A percentile compares a stretch with the other conserved stretches of the same genome.
Evolutionary conservation across 75 land plant genomes (phyloP).

Genomic region (Pinus taeda): DNA sequence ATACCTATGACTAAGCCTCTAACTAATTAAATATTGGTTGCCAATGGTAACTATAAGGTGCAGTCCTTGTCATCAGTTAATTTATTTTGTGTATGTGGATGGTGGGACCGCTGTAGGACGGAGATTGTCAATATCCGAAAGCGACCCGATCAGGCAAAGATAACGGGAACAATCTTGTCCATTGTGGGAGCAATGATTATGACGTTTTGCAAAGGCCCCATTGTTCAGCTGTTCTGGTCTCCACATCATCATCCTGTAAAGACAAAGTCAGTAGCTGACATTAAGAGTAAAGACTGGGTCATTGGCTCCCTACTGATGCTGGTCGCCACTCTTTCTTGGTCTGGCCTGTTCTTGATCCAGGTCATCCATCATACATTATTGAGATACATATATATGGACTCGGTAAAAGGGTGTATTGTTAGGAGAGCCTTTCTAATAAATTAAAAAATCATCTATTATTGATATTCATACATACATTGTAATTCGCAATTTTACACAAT

Average conservation of each 20-base stretch:
- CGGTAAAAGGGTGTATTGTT: too few species aligned
- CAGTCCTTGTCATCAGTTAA: too few species aligned
- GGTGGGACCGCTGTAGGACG: conserved; percentile 4
- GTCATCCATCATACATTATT: background rate
- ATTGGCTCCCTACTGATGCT: conserved; percentile 25
- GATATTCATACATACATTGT: too few species aligned
- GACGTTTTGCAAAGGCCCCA: conserved; percentile 50
- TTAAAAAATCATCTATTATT: too few species aligned
- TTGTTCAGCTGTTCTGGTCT: conserved; percentile 22
- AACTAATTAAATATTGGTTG: too few species aligned
- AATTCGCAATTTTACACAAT: background rate
- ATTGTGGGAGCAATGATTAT: conserved; percentile 50
- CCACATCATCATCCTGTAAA: background rate
- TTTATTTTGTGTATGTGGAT: too few species aligned
- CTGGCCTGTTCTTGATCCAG: conserved; percentile 26
- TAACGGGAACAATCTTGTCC: conserved; percentile 28
- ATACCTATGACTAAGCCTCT: too few species aligned
- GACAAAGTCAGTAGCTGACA: too few species aligned
- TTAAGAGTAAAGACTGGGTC: conserved; percentile 14
- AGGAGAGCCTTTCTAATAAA: too few species aligned
- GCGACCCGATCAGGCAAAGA: conserved; percentile 33
- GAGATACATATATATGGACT: too few species aligned
- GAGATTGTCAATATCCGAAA: conserved; percentile 24
- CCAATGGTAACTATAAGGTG: too few species aligned
- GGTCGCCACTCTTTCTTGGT: conserved; percentile 20